Base-by-base conservation (phyloP, 805 yeast species). In the Metschnikowia dekortorum region DNA sequence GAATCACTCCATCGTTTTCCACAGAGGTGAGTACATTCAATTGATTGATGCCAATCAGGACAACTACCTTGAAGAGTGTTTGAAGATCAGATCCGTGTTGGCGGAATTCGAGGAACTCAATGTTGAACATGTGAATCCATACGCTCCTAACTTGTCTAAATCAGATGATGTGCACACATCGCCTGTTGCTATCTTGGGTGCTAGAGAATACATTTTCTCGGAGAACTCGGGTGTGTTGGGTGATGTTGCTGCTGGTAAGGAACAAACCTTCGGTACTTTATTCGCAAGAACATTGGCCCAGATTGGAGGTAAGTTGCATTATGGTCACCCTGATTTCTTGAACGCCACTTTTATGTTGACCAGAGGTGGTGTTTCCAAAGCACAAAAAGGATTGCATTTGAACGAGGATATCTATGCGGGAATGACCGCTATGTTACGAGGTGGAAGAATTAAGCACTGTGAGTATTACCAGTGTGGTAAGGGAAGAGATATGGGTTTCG, bases 361-460 rank as follows among this genome's bases (percentile, higher is more conserved):
- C 1, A 74, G 95, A 68, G 95, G 95, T 32, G 95, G 95, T 50
- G 89, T 87, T 28, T 87, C 94, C 0, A 87, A 87, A 64, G 90
- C 92, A 9, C 94, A 87, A 62, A 83, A 83, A 59, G 92, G 94
- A 6, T 73, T 87, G 53, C 94, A 87, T 65, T 74, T 87, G 64
- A 87, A 87, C 65, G 95, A 87, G 66, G 95, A 87, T 69, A 87
- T 87, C 46, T 87, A 86, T 66, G 94, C 94, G 26, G 95, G 94
- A 49, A 87, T 87, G 83, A 86, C 79, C 64, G 92, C 90, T 2
- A 61, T 84, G 48, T 67, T 84, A 56, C 76, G 94, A 58, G 94
- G 94, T 39, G 95, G 94, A n/a, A 70, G 88, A 57, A 87, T 87
- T 57, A 85, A 85, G 61, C 94, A 87, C 61, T 84, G 89, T 64